Evolutionary conservation across 2,329 filamentous ascomycete species (phyloP).

Genomic region (Apiospora pterosperma): DNA sequence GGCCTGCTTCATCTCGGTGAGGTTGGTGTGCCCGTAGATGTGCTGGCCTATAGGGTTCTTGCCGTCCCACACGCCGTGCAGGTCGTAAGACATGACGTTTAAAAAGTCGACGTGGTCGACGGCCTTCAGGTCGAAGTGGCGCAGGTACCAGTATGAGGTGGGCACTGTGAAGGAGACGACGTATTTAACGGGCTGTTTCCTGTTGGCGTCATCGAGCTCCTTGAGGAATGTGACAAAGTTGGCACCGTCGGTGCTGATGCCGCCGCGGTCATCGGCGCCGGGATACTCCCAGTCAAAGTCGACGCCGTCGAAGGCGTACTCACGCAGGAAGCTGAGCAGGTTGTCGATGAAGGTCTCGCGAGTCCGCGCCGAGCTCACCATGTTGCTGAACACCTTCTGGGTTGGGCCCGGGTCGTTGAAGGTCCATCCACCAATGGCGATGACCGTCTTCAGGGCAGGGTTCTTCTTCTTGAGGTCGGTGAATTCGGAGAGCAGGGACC

Average conservation of each 20-base stretch:
- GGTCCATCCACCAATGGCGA: constrained; percentile 38
- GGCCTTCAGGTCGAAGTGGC: constrained; percentile 8
- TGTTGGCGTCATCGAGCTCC: constrained; percentile 4
- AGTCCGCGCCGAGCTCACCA: constrained; percentile 11
- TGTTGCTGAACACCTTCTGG: constrained; percentile 20
- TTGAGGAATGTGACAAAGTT: constrained; percentile 11
- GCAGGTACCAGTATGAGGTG: constrained; percentile 14
- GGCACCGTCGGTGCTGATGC: constrained; percentile 15
- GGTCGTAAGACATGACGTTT: constrained; percentile 35
- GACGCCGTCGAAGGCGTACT: constrained; percentile 18
- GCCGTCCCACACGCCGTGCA: constrained; percentile 40
- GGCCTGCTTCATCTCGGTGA: constrained; percentile 41
- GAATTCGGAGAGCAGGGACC: constrained; percentile 13
- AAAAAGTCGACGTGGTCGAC: constrained; percentile 25
- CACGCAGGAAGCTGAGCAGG: constrained; percentile 18
- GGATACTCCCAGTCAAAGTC: constrained; percentile 26
- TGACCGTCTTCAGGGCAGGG: constrained; percentile 24
- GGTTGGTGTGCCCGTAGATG: constrained; percentile 40
- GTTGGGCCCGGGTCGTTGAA: constrained; percentile 32
- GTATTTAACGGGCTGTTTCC: not conserved
- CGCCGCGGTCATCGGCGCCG: constrained; percentile 23
- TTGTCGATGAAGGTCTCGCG: constrained; percentile 16
- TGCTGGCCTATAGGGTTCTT: constrained; percentile 21
- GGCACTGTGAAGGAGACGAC: constrained; percentile 14
- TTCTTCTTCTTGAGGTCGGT: constrained; percentile 23